A percentile compares a stretch with the other conserved stretches of the same genome.
These are phyloP conservation scores for Aspergillus vadensis DNA, from an alignment of 2,329 filamentous ascomycete species.

Conservation along the genomic window DNA sequence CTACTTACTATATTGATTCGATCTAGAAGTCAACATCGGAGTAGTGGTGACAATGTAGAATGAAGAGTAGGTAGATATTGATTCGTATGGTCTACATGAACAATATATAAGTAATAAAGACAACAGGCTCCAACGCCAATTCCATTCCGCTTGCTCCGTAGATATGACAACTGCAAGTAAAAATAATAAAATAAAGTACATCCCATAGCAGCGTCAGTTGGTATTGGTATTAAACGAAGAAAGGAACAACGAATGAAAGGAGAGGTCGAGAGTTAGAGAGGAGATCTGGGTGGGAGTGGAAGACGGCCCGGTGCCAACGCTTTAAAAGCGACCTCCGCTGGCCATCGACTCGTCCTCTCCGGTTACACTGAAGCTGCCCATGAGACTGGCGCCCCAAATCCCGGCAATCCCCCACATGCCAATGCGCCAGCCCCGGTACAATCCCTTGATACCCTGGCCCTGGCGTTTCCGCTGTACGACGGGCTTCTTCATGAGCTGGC, in stretches of 20 bases:
- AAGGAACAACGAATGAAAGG: background rate
- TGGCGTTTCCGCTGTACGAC: conserved; percentile 47
- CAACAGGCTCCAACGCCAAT: background rate
- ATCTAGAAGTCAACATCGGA: no score
- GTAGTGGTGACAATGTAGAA: no score
- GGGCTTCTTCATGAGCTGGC: conserved; percentile 40
- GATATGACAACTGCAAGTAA: background rate
- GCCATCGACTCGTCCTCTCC: conserved; percentile 40
- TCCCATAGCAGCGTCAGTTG: conserved; percentile 15
- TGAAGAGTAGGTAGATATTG: no score
- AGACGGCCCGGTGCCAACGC: background rate
- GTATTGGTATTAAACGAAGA: conserved; percentile 9
- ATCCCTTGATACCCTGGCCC: conserved; percentile 57
- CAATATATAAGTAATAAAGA: background rate
- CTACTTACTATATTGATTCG: no score
- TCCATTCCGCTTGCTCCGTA: background rate
- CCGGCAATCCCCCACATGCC: conserved; percentile 58
- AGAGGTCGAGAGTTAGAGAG: conserved; percentile 1
- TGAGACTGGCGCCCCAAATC: conserved; percentile 54
- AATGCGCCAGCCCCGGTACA: conserved; percentile 61
- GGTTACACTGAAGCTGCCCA: conserved; percentile 42
- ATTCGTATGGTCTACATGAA: background rate
- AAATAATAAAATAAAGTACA: conserved; percentile 6
- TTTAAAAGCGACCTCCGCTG: conserved; percentile 37
- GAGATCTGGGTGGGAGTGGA: background rate